Evolutionary conservation across 345 rosid species (phyloP).

Genomic region (Zanthoxylum bungeanum): DNA sequence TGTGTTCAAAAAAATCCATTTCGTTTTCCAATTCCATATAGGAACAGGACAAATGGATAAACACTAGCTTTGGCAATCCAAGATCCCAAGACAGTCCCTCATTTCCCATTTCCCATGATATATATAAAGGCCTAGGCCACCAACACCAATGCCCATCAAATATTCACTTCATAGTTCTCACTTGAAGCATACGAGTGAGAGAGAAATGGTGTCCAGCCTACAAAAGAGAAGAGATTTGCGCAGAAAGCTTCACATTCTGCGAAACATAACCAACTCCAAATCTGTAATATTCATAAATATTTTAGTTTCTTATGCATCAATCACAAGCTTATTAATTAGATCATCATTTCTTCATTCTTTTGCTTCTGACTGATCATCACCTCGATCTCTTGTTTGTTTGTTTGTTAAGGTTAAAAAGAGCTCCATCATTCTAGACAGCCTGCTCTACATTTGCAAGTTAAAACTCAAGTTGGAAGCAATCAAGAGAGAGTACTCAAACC

Average conservation of each 20-base stretch:
- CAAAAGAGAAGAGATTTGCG: constrained; percentile 40
- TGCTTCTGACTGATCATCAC: too few relatives aligned
- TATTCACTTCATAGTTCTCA: constrained; percentile 4
- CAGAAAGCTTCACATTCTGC: constrained; percentile 47
- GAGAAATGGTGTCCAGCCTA: constrained; percentile 44
- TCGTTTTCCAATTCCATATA: constrained; percentile 25
- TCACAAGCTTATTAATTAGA: neutral
- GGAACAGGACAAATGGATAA: constrained; percentile 32
- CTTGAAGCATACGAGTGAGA: constrained; percentile 6
- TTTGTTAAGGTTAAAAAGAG: constrained; percentile 43
- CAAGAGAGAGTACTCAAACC: constrained; percentile 35
- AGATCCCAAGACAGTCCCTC: constrained; percentile 38
- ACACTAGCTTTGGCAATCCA: constrained; percentile 16
- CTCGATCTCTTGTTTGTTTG: neutral
- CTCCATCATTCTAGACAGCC: constrained; percentile 37
- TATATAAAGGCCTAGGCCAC: constrained; percentile 23
- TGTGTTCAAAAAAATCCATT: neutral
- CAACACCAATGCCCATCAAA: neutral
- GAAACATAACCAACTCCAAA: constrained; percentile 43
- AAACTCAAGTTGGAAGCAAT: constrained; percentile 56
- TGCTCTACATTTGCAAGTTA: constrained; percentile 51
- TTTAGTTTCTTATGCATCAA: neutral
- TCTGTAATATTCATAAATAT: constrained; percentile 29
- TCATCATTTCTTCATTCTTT: too few relatives aligned
- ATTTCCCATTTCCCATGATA: constrained; percentile 30